These are phyloP conservation scores for Naganishia friedmannii DNA, from an alignment of 768 basidiomycete genomes.

Conservation along the genomic window DNA sequence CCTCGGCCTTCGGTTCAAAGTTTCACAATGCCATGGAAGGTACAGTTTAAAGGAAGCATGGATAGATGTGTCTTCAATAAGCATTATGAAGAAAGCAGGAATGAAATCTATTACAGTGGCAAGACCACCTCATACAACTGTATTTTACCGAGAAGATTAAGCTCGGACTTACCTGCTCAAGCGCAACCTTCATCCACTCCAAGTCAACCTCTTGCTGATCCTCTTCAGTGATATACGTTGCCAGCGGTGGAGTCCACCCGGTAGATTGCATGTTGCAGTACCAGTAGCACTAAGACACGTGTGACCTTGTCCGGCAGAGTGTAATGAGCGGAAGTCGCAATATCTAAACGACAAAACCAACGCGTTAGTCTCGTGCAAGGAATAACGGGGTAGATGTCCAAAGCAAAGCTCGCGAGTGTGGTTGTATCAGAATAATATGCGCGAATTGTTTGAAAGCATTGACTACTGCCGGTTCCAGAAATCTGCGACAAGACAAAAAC, in stretches of 20 bases:
- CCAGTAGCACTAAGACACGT: neutral
- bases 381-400: neutral
- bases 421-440: slow-evolving; percentile 23
- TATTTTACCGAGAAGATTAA: neutral
- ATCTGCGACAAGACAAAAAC: slow-evolving; percentile 2
- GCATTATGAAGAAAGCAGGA: neutral
- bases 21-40: no score
- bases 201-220: slow-evolving; percentile 53
- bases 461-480: slow-evolving; percentile 11
- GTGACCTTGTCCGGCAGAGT: neutral
- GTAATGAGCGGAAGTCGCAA: neutral
- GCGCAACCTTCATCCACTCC: slow-evolving; percentile 76
- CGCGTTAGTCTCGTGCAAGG: neutral
- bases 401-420: neutral
- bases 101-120: slow-evolving; percentile 25
- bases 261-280: neutral
- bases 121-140: slow-evolving; percentile 9
- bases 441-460: slow-evolving; percentile 26
- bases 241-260: slow-evolving; percentile 9
- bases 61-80: slow-evolving; percentile 4
- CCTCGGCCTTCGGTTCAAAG: slow-evolving; percentile 53
- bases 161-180: slow-evolving; percentile 64
- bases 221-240: slow-evolving; percentile 46
- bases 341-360: neutral
- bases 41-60: slow-evolving; percentile 10